Base-by-base conservation (phyloP, 441 rosid species). In the Dalechampia spathulata region DNA sequence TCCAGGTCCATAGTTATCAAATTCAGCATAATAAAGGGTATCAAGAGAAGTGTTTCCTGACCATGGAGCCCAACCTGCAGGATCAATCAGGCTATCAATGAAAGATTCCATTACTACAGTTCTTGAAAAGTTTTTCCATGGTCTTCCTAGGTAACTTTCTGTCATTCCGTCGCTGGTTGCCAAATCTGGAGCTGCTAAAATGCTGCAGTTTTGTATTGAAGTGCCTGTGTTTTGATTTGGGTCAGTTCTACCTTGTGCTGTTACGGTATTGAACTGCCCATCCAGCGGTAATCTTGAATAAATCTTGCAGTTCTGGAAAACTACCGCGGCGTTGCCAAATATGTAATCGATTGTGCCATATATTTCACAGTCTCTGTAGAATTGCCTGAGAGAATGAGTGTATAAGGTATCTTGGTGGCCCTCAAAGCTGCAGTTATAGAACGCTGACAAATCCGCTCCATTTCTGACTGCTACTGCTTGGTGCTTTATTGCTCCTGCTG, bases 351-450 rank as follows among this genome's bases (percentile, higher is more conserved):
- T n/a, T n/a, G n/a, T n/a, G n/a, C n/a, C n/a, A n/a, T n/a, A n/a
- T n/a, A 60, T 90, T 25, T 83, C 91, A 5, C 97, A 85, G 19
- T 85, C 83, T 23, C 84, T 59, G 28, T 87, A 87, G 63, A 85
- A 85, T 58, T 83, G 97, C 41, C 96, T 60, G 7, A 76, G 58
- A 0, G 95, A 86, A 61, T 86, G 88, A 0, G 85, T 16, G 52
- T 83, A 84, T 43, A 86, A 45, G 1, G 94, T 87, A 77, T 90
- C 96, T 39, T 85, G 97, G 57, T 81, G 85, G 0, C 81, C 96
- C 63, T 85, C 86, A 8, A 90, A 83, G 45, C 91, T 75, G 73
- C 97, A 90, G 41, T 68, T 77, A 36, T 85, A 87, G 57, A 90
- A 85, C 11, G 77, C 61, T 0, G 91, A 90, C 23, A 72, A 22